Percentiles rank a stretch among this genome's conserved stretches.
Evolutionary conservation across 345 rosid genomes (phyloP).

Genomic region (Syzygium aromaticum): DNA sequence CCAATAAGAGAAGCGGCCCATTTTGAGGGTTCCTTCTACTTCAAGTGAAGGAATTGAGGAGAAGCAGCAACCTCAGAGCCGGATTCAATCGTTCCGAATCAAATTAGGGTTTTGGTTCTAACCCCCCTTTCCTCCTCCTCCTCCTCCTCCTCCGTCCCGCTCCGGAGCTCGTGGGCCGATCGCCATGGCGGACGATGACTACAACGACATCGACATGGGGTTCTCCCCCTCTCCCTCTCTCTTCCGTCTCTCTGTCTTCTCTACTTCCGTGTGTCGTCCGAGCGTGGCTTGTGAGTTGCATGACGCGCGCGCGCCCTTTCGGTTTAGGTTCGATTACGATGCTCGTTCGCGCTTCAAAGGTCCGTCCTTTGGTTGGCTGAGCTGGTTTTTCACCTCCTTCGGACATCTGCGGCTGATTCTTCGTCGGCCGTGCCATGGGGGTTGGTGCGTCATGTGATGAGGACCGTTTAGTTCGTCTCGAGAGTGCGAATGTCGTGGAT

Average conservation of each 20-base stretch:
- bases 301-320: background rate
- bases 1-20: background rate
- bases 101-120: background rate
- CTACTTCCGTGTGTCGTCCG: background rate
- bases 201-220: constrained; percentile 57
- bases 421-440: background rate
- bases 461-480: background rate
- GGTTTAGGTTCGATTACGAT: background rate
- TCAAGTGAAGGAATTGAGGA: background rate
- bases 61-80: background rate
- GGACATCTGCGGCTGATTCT: background rate
- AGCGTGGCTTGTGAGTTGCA: background rate
- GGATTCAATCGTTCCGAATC: background rate
- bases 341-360: background rate
- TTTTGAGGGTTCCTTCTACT: background rate
- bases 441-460: background rate
- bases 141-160: background rate
- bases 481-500: background rate
- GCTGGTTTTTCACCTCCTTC: background rate
- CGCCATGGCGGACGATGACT: constrained; percentile 73
- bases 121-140: too few relatives aligned
- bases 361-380: background rate
- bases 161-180: background rate
- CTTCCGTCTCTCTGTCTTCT: background rate
- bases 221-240: background rate